Evolutionary conservation across 2,329 filamentous ascomycete species (phyloP).

Genomic region (Zalaria sp.): DNA sequence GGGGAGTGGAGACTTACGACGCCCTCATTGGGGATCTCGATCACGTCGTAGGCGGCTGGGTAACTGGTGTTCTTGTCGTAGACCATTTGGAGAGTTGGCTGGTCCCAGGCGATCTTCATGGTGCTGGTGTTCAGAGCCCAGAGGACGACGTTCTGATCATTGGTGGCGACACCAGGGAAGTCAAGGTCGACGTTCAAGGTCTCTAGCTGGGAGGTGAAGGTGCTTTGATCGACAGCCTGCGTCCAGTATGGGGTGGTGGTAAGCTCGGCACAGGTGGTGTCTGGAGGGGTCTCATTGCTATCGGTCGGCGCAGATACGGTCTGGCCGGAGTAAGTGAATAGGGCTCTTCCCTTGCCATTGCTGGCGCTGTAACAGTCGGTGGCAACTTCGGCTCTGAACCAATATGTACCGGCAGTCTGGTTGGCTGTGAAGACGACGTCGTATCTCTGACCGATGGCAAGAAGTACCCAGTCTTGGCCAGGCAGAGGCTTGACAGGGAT

Average conservation of each 20-base stretch:
- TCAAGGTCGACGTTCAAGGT: conserved; percentile 10
- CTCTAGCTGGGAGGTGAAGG: conserved; percentile 18
- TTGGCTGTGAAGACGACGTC: conserved; percentile 32
- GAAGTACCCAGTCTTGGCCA: conserved; percentile 17
- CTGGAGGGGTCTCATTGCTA: conserved; percentile 11
- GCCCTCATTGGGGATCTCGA: conserved; percentile 22
- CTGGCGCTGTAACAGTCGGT: conserved; percentile 20
- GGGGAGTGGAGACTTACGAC: conserved; percentile 7
- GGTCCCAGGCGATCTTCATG: conserved; percentile 28
- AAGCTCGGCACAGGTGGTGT: conserved; percentile 17
- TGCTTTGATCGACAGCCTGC: conserved; percentile 20
- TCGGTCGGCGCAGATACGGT: conserved; percentile 9
- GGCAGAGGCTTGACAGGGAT: conserved; percentile 16
- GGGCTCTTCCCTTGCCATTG: conserved; percentile 17
- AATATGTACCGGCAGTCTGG: conserved; percentile 28
- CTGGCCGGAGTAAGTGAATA: conserved; percentile 20
- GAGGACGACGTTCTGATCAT: conserved; percentile 22
- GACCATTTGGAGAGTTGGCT: conserved; percentile 30
- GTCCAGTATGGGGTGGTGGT: conserved; percentile 17
- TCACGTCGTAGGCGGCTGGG: conserved; percentile 23
- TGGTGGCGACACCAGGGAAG: conserved; percentile 16
- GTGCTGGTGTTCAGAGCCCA: conserved; percentile 22
- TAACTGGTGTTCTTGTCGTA: conserved; percentile 27
- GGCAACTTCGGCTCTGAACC: conserved; percentile 29
- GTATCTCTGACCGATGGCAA: conserved; percentile 32